Evolutionary conservation across 2,329 filamentous ascomycete species (phyloP).

Genomic region (Penicillium sp.): DNA sequence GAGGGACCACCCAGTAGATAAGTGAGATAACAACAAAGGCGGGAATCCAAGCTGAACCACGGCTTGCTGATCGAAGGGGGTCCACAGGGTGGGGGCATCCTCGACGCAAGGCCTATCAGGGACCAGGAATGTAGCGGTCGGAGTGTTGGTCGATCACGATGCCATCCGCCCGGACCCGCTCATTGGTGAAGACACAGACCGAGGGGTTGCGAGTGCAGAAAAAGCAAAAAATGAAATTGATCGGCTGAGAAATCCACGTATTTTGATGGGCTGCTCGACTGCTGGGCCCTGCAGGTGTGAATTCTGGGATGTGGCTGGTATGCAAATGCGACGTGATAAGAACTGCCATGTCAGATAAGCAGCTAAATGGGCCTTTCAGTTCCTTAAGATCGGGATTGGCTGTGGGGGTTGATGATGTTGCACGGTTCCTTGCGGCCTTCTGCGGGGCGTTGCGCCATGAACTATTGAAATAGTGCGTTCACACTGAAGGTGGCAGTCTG

Average conservation of each 20-base stretch:
- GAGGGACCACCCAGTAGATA: conserved; percentile 1
- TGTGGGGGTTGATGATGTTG: neutral
- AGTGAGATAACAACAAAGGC: neutral
- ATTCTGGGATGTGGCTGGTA: neutral
- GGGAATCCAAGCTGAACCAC: conserved; percentile 3
- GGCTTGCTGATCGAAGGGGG: conserved; percentile 4
- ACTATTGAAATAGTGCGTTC: too few species aligned
- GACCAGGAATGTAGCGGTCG: conserved; percentile 4
- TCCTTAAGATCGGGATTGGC: neutral
- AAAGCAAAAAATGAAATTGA: neutral
- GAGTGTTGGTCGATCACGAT: conserved; percentile 9
- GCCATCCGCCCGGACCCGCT: neutral
- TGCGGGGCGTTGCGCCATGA: too few species aligned
- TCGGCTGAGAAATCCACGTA: conserved; percentile 10
- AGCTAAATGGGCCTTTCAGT: neutral
- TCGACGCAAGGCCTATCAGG: neutral
- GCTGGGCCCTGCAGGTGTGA: neutral
- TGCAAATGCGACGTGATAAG: neutral
- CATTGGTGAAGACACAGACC: conserved; percentile 1
- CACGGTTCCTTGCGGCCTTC: too few species aligned
- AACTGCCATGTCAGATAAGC: neutral
- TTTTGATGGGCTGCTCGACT: conserved; percentile 10
- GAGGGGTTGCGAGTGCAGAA: neutral
- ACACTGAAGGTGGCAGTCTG: too few species aligned
- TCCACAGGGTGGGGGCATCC: neutral